These are phyloP conservation scores for Ophiostoma tasmaniense DNA, from an alignment of 2,329 filamentous ascomycete genomes.

Conservation along the genomic window DNA sequence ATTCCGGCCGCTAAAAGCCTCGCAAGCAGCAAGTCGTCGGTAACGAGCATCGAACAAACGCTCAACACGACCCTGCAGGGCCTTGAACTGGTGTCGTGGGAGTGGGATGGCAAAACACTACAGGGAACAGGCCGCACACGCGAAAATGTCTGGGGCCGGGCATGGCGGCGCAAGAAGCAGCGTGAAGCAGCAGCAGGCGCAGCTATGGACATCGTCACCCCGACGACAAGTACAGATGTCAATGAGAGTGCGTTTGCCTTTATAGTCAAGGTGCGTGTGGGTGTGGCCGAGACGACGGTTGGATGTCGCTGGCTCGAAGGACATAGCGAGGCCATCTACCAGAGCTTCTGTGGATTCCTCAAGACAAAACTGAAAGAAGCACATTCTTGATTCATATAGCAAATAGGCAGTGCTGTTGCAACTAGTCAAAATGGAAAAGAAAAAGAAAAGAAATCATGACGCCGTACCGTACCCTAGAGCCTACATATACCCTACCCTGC, in stretches of 20 bases:
- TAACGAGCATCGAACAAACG: conserved; percentile 24
- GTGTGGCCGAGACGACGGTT: conserved; percentile 36
- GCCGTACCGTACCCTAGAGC: background rate
- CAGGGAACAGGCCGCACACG: conserved; percentile 54
- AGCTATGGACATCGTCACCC: background rate
- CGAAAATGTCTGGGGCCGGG: conserved; percentile 71
- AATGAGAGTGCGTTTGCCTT: conserved; percentile 48
- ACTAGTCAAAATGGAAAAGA: background rate
- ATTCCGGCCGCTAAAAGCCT: conserved; percentile 26
- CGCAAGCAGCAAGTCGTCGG: conserved; percentile 11
- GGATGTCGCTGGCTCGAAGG: conserved; percentile 67
- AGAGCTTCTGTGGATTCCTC: conserved; percentile 79
- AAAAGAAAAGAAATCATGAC: background rate
- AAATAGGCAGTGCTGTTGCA: background rate
- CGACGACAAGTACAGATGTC: background rate
- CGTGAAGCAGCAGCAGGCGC: conserved; percentile 24
- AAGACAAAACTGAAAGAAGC: conserved; percentile 41
- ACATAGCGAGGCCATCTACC: conserved; percentile 62
- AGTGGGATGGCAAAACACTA: conserved; percentile 46
- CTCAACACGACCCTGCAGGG: conserved; percentile 40
- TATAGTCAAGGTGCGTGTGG: conserved; percentile 40
- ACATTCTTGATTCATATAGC: background rate
- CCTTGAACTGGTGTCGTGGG: conserved; percentile 55
- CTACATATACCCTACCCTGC: background rate
- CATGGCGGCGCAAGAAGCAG: conserved; percentile 55